These are phyloP conservation scores for Ceratobasidium sp. DNA, from an alignment of 1,284 basidiomycete species.

Conservation along the genomic window DNA sequence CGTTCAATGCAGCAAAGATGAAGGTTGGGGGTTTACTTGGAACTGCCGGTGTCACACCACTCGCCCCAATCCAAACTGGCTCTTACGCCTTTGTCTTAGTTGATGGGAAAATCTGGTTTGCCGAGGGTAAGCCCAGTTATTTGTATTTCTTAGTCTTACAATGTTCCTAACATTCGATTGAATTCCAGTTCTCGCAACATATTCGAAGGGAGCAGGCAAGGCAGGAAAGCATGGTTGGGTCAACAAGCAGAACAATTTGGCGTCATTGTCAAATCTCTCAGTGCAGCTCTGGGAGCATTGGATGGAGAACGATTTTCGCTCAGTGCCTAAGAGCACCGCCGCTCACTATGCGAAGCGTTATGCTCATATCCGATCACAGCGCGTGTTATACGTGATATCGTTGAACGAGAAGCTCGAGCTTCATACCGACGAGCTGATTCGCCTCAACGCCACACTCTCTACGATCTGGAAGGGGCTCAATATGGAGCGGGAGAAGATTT, in stretches of 20 bases:
- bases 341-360: not conserved
- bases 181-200: not conserved
- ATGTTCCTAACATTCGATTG: not conserved
- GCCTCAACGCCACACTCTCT: not conserved
- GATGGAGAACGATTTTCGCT: slow-evolving; percentile 1
- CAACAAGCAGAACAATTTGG: not conserved
- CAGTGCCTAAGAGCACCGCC: not conserved
- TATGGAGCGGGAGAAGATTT: not conserved
- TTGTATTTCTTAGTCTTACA: not conserved
- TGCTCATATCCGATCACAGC: not conserved
- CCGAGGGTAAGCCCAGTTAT: not conserved
- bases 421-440: not conserved
- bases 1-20: not conserved
- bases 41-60: not conserved
- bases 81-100: not conserved
- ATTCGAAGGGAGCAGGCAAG: slow-evolving; percentile 17
- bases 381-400: not conserved
- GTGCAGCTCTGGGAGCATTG: slow-evolving; percentile 17
- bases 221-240: slow-evolving; percentile 7
- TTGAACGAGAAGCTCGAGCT: not conserved
- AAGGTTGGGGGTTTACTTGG: not conserved
- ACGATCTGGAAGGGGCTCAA: not conserved
- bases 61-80: not conserved
- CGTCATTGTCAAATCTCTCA: not conserved
- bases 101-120: slow-evolving; percentile 1